Conservation (phyloP, 2,329 filamentous ascomycete genomes). For the Ophiostoma australiae region DNA sequence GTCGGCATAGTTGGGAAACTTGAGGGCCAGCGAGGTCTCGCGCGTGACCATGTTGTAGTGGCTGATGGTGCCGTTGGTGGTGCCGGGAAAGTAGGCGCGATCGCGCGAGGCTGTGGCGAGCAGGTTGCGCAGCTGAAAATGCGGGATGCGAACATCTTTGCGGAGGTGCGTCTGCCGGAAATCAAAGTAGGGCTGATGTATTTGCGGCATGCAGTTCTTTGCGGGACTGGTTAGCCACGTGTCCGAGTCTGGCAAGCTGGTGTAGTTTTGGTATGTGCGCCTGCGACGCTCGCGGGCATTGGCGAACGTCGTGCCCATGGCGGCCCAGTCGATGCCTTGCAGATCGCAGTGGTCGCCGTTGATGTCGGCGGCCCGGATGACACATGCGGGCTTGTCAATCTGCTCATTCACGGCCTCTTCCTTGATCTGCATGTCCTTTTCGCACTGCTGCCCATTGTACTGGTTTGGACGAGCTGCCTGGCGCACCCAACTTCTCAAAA, state of each 20-base stretch:
- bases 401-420: constrained; percentile 32
- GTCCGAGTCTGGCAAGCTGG: constrained; percentile 48
- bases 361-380: constrained; percentile 43
- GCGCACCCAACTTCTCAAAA: constrained; percentile 10
- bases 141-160: constrained; percentile 51
- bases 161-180: constrained; percentile 55
- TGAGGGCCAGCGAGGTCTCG: constrained; percentile 42
- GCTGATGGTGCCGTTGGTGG: constrained; percentile 45
- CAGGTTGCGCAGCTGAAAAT: constrained; percentile 62
- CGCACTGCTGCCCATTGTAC: not conserved
- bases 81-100: constrained; percentile 52
- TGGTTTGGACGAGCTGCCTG: not conserved
- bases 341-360: constrained; percentile 53
- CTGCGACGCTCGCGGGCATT: constrained; percentile 46
- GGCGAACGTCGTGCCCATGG: constrained; percentile 47
- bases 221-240: constrained; percentile 32
- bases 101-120: constrained; percentile 53
- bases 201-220: constrained; percentile 28
- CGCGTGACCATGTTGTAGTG: constrained; percentile 50
- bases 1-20: constrained; percentile 38
- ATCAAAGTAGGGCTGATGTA: constrained; percentile 47
- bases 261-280: constrained; percentile 54
- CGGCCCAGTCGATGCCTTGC: constrained; percentile 56
- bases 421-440: not conserved
- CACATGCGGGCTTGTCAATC: constrained; percentile 23